These are phyloP conservation scores for Eucalyptus lansdowneana DNA, from an alignment of 345 rosid species.

Conservation along the genomic window DNA sequence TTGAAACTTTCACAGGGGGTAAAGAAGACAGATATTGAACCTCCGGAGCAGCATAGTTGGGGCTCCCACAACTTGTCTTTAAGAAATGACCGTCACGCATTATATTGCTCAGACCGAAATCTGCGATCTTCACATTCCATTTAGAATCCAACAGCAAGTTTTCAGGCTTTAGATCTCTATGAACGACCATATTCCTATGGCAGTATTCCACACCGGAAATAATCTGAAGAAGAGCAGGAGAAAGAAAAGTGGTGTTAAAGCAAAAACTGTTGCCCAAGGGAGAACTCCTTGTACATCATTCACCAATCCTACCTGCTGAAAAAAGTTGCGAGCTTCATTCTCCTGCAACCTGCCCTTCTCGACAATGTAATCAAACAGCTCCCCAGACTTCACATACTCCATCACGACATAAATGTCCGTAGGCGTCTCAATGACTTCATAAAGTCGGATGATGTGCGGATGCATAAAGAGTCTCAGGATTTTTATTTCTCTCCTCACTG, in stretches of 20 bases:
- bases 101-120: conserved; percentile 94
- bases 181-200: conserved; percentile 96
- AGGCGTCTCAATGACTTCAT: conserved; percentile 90
- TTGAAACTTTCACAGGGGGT: neutral
- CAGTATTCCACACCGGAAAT: conserved; percentile 98
- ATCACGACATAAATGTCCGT: conserved; percentile 86
- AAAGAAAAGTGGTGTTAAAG: neutral
- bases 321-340: conserved; percentile 90
- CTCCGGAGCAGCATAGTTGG: conserved; percentile 99
- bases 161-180: conserved; percentile 96
- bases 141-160: conserved; percentile 93
- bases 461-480: conserved; percentile 95
- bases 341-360: conserved; percentile 98
- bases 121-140: conserved; percentile 93
- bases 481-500: conserved; percentile 97
- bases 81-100: conserved; percentile 99
- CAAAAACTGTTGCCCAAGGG: neutral
- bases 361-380: conserved; percentile 92
- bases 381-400: conserved; percentile 98
- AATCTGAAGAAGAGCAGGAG: conserved; percentile 37
- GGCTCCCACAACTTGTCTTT: conserved; percentile 99
- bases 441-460: conserved; percentile 94
- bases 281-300: neutral
- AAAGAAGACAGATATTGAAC: conserved; percentile 6
- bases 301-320: conserved; percentile 68